Conservation (phyloP, 2,329 filamentous ascomycete genomes). For the Thielaviopsis musarum region DNA sequence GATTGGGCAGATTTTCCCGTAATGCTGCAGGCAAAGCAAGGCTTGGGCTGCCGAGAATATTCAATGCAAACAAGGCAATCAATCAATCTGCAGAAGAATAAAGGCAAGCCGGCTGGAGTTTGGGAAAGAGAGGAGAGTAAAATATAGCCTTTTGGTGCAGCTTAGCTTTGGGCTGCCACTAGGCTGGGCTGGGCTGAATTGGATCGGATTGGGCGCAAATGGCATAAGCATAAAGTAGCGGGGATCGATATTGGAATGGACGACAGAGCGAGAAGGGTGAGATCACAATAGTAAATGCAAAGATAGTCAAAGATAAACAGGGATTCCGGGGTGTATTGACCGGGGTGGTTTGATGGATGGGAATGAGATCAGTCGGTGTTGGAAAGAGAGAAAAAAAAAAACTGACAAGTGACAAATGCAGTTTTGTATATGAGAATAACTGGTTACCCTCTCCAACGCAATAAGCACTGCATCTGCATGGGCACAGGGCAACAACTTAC, state of each 20-base stretch:
- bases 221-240: neutral
- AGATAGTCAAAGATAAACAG: neutral
- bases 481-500: neutral
- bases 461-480: neutral
- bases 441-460: neutral
- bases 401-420: no score
- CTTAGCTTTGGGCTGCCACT: constrained; percentile 4
- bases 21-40: neutral
- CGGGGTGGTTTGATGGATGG: neutral
- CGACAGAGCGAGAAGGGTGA: neutral
- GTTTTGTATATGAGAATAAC: neutral
- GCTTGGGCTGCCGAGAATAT: neutral
- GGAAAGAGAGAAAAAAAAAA: no score
- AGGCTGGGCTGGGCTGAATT: neutral
- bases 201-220: constrained; percentile 11
- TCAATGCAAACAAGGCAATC: neutral
- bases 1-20: neutral
- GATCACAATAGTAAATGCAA: neutral
- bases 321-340: neutral
- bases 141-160: neutral
- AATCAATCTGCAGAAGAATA: neutral
- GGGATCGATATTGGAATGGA: neutral
- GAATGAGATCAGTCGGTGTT: neutral
- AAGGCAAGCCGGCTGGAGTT: neutral
- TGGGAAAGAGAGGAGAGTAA: neutral